Percentiles rank a stretch among this genome's conserved stretches.
phyloP scores from a whole-genome alignment of 2,329 filamentous ascomycete genomes.

The Hortaea sp. region DNA sequence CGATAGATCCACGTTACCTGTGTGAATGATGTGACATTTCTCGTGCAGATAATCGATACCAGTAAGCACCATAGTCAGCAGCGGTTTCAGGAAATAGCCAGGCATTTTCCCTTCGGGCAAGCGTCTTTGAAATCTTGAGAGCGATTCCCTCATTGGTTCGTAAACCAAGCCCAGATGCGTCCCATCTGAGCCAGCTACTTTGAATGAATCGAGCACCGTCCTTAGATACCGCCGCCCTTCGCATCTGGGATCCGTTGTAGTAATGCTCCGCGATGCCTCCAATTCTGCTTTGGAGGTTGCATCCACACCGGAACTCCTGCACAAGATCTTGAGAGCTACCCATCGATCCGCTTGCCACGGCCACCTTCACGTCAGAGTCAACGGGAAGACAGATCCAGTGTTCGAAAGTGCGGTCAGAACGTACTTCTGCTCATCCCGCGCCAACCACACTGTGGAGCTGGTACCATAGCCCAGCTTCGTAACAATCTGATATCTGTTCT shows the following conservation, averaged over 20 bases:
- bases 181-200: conserved; percentile 1
- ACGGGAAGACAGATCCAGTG: background rate
- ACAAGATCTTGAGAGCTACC: conserved; percentile 1
- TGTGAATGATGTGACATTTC: conserved; percentile 16
- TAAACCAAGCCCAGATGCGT: conserved; percentile 3
- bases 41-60: conserved; percentile 18
- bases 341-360: background rate
- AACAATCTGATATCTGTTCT: conserved; percentile 2
- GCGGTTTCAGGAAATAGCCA: conserved; percentile 9
- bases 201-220: conserved; percentile 2
- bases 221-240: background rate
- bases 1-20: conserved; percentile 7
- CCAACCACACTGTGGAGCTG: conserved; percentile 6
- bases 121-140: background rate
- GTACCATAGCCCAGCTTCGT: conserved; percentile 4
- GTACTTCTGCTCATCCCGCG: background rate
- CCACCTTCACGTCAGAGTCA: background rate
- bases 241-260: too few relatives aligned
- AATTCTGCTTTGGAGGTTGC: too few relatives aligned
- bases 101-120: conserved; percentile 25
- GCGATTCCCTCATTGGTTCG: conserved; percentile 1
- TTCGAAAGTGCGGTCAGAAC: background rate
- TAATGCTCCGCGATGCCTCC: too few relatives aligned
- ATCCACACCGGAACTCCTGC: too few relatives aligned
- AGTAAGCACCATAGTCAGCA: conserved; percentile 5